phyloP scores from a whole-genome alignment of 768 basidiomycete genomes.

The Russula sp. region DNA sequence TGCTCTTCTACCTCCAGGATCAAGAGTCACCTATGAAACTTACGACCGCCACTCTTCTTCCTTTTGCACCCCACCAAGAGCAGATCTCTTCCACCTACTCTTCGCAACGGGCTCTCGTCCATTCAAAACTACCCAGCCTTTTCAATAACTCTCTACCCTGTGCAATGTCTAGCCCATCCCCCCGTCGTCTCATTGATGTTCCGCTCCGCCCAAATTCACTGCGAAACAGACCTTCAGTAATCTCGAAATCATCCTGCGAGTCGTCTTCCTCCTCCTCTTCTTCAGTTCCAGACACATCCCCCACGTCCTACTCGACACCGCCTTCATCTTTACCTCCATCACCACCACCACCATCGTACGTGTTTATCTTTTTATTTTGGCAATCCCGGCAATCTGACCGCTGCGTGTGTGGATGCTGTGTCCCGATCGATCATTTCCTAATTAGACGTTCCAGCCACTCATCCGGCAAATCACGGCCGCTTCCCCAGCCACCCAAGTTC shows the following conservation, averaged over 20 bases:
- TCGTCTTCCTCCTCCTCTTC: conserved; percentile 12
- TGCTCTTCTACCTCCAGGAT: not conserved
- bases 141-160: not conserved
- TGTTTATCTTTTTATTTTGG: not conserved
- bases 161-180: not conserved
- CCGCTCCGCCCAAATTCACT: conserved; percentile 9
- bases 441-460: conserved; percentile 12
- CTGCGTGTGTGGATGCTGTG: not conserved
- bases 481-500: conserved; percentile 14
- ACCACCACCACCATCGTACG: conserved; percentile 19
- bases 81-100: not conserved
- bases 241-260: conserved; percentile 18
- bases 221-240: conserved; percentile 16
- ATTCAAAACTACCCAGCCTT: conserved; percentile 8
- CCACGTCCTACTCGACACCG: conserved; percentile 11
- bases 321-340: conserved; percentile 19
- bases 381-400: not conserved
- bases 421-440: conserved; percentile 8
- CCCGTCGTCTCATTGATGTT: not conserved
- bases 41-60: conserved; percentile 16
- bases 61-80: conserved; percentile 16
- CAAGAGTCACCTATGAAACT: conserved; percentile 1
- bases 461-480: conserved; percentile 21
- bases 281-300: conserved; percentile 9
- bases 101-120: not conserved